These are phyloP conservation scores for Coemansia reversa DNA, from an alignment of 192 early-diverging fungal genomes.

Conservation along the genomic window DNA sequence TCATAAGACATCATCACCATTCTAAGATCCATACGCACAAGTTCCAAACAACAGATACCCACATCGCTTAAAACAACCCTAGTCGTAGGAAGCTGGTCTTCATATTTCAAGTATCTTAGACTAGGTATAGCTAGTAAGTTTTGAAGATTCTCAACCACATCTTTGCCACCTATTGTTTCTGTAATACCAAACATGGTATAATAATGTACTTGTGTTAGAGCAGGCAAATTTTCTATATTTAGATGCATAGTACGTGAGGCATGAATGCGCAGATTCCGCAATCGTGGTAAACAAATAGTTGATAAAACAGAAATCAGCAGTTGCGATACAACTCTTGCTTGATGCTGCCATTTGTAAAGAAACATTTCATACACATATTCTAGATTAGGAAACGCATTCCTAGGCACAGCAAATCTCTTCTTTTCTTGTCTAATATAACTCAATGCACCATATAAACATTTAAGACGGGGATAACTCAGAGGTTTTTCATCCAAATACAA, in stretches of 20 bases:
- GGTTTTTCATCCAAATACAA: slow-evolving; percentile 3
- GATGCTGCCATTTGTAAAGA: slow-evolving; percentile 13
- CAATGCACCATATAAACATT: slow-evolving; percentile 14
- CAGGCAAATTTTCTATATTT: slow-evolving; percentile 5
- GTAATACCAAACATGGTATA: background rate
- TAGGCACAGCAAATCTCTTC: background rate
- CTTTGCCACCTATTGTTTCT: background rate
- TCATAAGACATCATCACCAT: slow-evolving; percentile 17
- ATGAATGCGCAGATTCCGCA: slow-evolving; percentile 2
- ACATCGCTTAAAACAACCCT: background rate
- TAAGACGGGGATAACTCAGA: slow-evolving; percentile 7
- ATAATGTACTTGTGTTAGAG: slow-evolving; percentile 9
- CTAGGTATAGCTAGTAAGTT: slow-evolving; percentile 4
- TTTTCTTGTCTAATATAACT: background rate
- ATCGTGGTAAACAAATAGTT: slow-evolving; percentile 4
- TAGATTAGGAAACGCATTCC: slow-evolving; percentile 15
- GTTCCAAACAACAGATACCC: background rate
- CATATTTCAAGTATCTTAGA: slow-evolving; percentile 7
- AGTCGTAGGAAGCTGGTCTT: slow-evolving; percentile 25
- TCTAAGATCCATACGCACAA: slow-evolving; percentile 21
- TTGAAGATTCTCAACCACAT: slow-evolving; percentile 9
- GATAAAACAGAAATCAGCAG: slow-evolving; percentile 17
- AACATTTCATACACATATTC: slow-evolving; percentile 13
- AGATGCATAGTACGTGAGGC: slow-evolving; percentile 14
- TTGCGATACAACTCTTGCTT: slow-evolving; percentile 16